Evolutionary conservation across 768 basidiomycete species (phyloP).

Genomic region (Crassisporium funariophilum): DNA sequence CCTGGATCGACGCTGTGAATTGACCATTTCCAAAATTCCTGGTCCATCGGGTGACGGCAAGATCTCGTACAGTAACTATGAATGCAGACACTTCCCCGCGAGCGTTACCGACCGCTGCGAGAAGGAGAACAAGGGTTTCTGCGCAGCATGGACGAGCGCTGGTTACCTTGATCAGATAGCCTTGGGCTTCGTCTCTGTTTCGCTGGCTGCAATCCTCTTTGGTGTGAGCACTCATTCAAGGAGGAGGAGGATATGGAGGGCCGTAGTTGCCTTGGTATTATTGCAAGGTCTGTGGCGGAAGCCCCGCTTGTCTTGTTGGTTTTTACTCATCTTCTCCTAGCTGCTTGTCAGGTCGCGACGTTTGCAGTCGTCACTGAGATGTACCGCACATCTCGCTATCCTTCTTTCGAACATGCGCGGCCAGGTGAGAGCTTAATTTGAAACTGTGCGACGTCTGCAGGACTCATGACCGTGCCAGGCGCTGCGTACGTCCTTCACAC

Average conservation of each 20-base stretch:
- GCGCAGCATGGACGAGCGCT: conserved; percentile 72
- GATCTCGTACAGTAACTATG: conserved; percentile 53
- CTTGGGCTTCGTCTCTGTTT: conserved; percentile 62
- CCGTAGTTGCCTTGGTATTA: conserved; percentile 63
- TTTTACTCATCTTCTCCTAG: conserved; percentile 30
- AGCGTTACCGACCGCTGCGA: conserved; percentile 50
- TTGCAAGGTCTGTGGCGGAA: conserved; percentile 51
- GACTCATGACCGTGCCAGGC: conserved; percentile 40
- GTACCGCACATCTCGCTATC: conserved; percentile 47
- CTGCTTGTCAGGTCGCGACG: conserved; percentile 58
- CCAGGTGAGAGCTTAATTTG: conserved; percentile 47
- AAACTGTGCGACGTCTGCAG: neutral
- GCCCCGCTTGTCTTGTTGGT: neutral
- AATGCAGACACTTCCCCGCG: conserved; percentile 69
- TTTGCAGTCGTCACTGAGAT: conserved; percentile 68
- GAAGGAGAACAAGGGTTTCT: conserved; percentile 58
- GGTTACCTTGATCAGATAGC: conserved; percentile 66
- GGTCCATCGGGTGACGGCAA: conserved; percentile 42
- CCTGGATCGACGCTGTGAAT: conserved; percentile 58
- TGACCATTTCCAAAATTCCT: conserved; percentile 49
- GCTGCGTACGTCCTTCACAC: conserved; percentile 59
- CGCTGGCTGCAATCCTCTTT: conserved; percentile 59
- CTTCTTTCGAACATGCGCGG: conserved; percentile 57
- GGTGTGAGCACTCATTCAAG: conserved; percentile 76
- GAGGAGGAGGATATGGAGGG: conserved; percentile 75